These are phyloP conservation scores for Mrakia blollopis DNA, from an alignment of 768 basidiomycete genomes.

Conservation along the genomic window DNA sequence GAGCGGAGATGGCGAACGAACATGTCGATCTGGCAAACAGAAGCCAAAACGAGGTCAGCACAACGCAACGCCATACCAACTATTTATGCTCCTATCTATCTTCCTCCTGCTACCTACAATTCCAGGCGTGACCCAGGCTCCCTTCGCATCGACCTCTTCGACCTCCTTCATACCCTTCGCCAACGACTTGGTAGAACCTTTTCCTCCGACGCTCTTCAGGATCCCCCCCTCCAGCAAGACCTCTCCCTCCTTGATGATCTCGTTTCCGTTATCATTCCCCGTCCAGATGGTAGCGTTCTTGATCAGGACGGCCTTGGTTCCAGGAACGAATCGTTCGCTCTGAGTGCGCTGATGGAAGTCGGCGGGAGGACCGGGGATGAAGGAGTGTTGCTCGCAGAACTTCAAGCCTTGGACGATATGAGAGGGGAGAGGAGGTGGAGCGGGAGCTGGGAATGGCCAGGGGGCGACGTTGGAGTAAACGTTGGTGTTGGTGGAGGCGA, in stretches of 20 bases:
- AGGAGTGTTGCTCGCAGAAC: conserved; percentile 40
- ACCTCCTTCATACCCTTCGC: conserved; percentile 55
- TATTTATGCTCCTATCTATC: neutral
- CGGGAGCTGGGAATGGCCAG: conserved; percentile 10
- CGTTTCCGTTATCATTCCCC: conserved; percentile 56
- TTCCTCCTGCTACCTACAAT: conserved; percentile 27
- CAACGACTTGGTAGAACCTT: conserved; percentile 52
- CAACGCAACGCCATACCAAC: neutral
- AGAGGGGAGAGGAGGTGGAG: neutral
- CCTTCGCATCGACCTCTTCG: conserved; percentile 55
- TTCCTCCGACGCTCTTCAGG: conserved; percentile 47
- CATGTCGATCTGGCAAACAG: neutral
- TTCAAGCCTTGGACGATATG: conserved; percentile 35
- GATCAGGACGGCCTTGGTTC: conserved; percentile 56
- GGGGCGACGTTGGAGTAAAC: neutral
- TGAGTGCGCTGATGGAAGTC: conserved; percentile 34
- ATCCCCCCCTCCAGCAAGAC: conserved; percentile 62
- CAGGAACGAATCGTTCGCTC: conserved; percentile 45
- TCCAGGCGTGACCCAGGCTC: conserved; percentile 74
- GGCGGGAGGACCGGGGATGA: conserved; percentile 37
- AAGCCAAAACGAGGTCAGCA: neutral
- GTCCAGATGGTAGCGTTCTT: conserved; percentile 76
- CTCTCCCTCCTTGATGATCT: conserved; percentile 56
- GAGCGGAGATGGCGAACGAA: neutral
- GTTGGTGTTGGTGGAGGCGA: neutral